These are phyloP conservation scores for Stephanodiscus minutulus DNA, from an alignment of 108 stramenopile genomes.

Conservation along the genomic window DNA sequence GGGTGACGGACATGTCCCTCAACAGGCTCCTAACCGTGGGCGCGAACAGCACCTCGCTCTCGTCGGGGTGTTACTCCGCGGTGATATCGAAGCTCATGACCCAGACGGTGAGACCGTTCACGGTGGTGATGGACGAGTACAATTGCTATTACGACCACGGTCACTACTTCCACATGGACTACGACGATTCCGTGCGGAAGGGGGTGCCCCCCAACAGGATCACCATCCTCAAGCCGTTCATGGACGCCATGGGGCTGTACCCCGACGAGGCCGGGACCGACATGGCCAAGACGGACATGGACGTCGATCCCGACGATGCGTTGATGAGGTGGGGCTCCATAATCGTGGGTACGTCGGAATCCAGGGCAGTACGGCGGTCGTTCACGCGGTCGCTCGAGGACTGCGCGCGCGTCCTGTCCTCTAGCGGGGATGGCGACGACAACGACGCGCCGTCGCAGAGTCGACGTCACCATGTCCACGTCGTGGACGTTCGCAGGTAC, in stretches of 20 bases:
- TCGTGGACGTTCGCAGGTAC: constrained; percentile 72
- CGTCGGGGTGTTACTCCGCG: constrained; percentile 68
- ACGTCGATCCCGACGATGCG: constrained; percentile 7
- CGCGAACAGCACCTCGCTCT: constrained; percentile 44
- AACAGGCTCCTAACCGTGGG: constrained; percentile 63
- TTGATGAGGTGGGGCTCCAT: constrained; percentile 73
- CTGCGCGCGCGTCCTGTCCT: constrained; percentile 33
- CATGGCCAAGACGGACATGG: constrained; percentile 15
- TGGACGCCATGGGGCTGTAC: constrained; percentile 72
- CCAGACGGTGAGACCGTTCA: constrained; percentile 71
- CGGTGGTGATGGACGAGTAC: constrained; percentile 79
- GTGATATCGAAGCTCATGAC: constrained; percentile 68
- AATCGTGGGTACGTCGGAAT: constrained; percentile 66
- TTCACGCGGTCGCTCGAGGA: constrained; percentile 60
- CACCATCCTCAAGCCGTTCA: constrained; percentile 69
- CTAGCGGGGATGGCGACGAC: constrained; percentile 6
- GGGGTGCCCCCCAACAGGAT: constrained; percentile 73
- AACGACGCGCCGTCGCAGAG: not conserved
- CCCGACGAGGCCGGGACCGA: constrained; percentile 46
- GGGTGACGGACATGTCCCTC: constrained; percentile 31
- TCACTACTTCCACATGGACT: constrained; percentile 83
- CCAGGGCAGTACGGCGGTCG: constrained; percentile 56
- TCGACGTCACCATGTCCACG: constrained; percentile 23
- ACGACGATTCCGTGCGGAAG: constrained; percentile 64
- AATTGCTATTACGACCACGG: constrained; percentile 79